phyloP scores from a whole-genome alignment of 2,329 filamentous ascomycete species.

The Lachnum nothofagi region DNA sequence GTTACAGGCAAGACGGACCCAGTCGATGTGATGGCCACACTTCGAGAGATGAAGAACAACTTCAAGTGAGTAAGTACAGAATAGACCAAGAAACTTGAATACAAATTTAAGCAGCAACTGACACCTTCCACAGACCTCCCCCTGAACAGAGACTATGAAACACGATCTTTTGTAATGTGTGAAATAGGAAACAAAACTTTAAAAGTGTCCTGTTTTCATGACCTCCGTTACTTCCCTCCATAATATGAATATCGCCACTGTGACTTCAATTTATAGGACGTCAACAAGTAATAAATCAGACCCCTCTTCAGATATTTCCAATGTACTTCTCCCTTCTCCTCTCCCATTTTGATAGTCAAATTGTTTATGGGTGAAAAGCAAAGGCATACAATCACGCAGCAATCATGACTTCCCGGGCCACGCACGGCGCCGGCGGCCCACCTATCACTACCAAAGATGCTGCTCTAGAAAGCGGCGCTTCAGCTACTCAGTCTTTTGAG shows the following conservation, averaged over 20 bases:
- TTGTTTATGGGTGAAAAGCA: too few species aligned
- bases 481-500: conserved; percentile 58
- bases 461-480: conserved; percentile 57
- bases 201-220: not conserved
- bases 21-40: conserved; percentile 74
- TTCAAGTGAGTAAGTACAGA: conserved; percentile 33
- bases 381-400: not conserved
- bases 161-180: not conserved
- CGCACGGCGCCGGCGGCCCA: conserved; percentile 9
- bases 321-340: not conserved
- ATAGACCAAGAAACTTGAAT: not conserved
- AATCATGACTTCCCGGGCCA: conserved; percentile 15
- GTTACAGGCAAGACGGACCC: conserved; percentile 75
- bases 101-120: not conserved
- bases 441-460: conserved; percentile 50
- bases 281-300: conserved; percentile 1
- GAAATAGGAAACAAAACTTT: not conserved
- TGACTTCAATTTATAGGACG: not conserved
- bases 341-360: not conserved
- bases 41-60: conserved; percentile 85
- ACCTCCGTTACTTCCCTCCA: not conserved
- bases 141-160: conserved; percentile 2
- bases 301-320: too few species aligned
- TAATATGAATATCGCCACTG: not conserved
- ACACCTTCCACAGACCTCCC: conserved; percentile 10